phyloP scores from a whole-genome alignment of 352 stramenopile species.

The Phytophthora fragariae region DNA sequence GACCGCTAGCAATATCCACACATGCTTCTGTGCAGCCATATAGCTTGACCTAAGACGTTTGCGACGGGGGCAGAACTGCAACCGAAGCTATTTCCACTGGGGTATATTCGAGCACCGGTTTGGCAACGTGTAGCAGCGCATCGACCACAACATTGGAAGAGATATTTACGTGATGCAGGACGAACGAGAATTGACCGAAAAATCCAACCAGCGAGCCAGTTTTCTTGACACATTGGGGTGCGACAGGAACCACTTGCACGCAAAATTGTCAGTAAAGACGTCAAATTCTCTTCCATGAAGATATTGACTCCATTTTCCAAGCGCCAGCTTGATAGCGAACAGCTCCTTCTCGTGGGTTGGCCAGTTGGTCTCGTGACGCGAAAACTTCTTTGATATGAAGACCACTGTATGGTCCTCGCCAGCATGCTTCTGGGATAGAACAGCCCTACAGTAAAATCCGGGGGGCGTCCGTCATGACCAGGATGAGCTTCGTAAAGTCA shows the following conservation, averaged over 20 bases:
- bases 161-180: slow-evolving; percentile 12
- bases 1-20: no score
- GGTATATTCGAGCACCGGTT: no score
- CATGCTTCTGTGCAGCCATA: no score
- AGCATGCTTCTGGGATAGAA: background rate
- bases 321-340: slow-evolving; percentile 16
- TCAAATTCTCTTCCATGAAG: slow-evolving; percentile 9
- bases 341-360: slow-evolving; percentile 18
- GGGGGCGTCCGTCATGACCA: background rate
- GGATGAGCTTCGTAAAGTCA: slow-evolving; percentile 5
- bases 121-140: background rate
- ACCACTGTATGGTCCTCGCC: background rate
- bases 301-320: slow-evolving; percentile 16
- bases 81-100: no score
- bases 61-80: no score
- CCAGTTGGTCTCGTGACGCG: slow-evolving; percentile 9
- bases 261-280: slow-evolving; percentile 16
- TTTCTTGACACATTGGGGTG: slow-evolving; percentile 11
- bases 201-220: slow-evolving; percentile 7
- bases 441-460: background rate
- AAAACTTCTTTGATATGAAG: slow-evolving; percentile 12
- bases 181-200: slow-evolving; percentile 11
- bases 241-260: slow-evolving; percentile 10
- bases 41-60: no score
- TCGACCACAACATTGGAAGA: slow-evolving; percentile 7